Base-by-base conservation (phyloP, 2,329 filamentous ascomycete species). In the Phaeoacremonium minimum region DNA sequence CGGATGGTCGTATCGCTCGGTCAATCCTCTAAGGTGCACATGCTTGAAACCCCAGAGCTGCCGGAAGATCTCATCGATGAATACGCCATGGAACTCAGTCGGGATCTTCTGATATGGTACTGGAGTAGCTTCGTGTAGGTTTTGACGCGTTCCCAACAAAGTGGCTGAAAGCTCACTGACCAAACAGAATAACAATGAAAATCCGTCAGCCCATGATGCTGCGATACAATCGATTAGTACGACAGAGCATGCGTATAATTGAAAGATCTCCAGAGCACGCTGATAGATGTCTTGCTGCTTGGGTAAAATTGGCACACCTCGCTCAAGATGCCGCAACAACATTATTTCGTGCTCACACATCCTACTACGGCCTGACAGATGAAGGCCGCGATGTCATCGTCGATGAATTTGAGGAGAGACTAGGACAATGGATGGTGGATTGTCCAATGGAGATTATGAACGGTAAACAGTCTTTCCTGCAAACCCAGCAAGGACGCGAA, bases 381-480 rank as follows among this genome's bases (percentile, higher is more conserved):
- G 33, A 40, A 15, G 33, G 19, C 4, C 30, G 40, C 15, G 40
- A 42, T 6, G 30, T 9, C 3, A 42, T 42, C 15, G 17, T 42
- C 8, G 17, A 34, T 18, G 15, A 15, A 6, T 42, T 40, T n/a
- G 40, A 42, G 28, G 31, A 18, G 14, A 33, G 26, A 15, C 15
- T 36, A 6, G 28, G 12, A n/a, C 37, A 36, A 14, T 42, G 40
- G 40, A 30, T 42, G 11, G 20, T 40, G 11, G 38, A 39, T 16
- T 42, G 40, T 17, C 40, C 40, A 5, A 36, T 42, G 15, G 37
- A 42, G 18, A 28, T 42, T 6, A 33, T 40, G 8, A 42, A 35
- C 14, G 40, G 40, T 42, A 19, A 26, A 26, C 22, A 26, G 22
- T n/a, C n/a, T n/a, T n/a, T n/a, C n/a, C n/a, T n/a, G n/a, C n/a